Conservation (phyloP, 108 stramenopile genomes). For the Skeletonema potamos region DNA sequence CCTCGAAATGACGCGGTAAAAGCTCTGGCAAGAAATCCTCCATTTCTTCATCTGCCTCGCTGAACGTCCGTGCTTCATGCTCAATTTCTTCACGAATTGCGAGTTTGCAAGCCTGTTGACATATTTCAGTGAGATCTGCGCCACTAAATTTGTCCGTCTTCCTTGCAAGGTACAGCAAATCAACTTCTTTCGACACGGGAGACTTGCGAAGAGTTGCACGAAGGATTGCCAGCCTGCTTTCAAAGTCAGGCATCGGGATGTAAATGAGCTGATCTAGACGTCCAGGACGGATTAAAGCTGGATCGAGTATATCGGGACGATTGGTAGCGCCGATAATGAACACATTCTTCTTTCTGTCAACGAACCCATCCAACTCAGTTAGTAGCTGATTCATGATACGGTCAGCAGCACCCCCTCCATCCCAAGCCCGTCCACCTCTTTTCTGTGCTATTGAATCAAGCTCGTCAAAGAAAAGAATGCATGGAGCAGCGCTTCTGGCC, state of each 20-base stretch:
- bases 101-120: conserved; percentile 85
- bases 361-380: conserved; percentile 96
- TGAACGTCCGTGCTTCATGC: conserved; percentile 57
- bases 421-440: conserved; percentile 67
- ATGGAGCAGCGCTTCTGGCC: conserved; percentile 80
- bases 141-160: conserved; percentile 89
- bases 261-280: conserved; percentile 91
- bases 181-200: conserved; percentile 73
- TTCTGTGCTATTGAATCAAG: conserved; percentile 94
- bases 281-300: conserved; percentile 91
- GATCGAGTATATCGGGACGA: conserved; percentile 88
- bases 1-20: conserved; percentile 89
- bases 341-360: conserved; percentile 80
- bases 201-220: conserved; percentile 87
- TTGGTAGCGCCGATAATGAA: conserved; percentile 94
- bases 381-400: conserved; percentile 97
- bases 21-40: conserved; percentile 38
- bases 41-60: conserved; percentile 56
- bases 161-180: conserved; percentile 76
- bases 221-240: conserved; percentile 89
- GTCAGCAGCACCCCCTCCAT: conserved; percentile 91
- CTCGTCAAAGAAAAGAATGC: conserved; percentile 98
- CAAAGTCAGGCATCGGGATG: conserved; percentile 88
- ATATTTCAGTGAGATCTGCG: conserved; percentile 92
- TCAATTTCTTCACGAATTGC: conserved; percentile 90